A percentile compares a stretch with the other conserved stretches of the same genome.
These are phyloP conservation scores for Pythium monospermum DNA, from an alignment of 352 stramenopile species.

Conservation along the genomic window DNA sequence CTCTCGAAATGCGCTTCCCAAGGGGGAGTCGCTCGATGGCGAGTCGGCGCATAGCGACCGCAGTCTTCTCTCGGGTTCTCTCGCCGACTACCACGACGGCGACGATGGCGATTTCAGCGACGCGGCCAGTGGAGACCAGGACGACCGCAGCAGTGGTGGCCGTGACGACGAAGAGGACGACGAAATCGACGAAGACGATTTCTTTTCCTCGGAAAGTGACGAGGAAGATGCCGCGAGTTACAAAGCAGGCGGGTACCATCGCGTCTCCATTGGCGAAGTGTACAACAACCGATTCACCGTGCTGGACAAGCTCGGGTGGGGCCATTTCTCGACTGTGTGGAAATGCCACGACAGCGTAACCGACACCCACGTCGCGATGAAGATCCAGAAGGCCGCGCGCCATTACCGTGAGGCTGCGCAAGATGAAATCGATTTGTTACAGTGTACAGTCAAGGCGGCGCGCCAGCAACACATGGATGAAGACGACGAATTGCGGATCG, in stretches of 20 bases:
- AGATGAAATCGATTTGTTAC: conserved; percentile 97
- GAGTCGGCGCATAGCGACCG: conserved; percentile 23
- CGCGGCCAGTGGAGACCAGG: conserved; percentile 8
- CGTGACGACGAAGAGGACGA: conserved; percentile 21
- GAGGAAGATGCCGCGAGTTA: conserved; percentile 95
- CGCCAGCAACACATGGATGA: conserved; percentile 22
- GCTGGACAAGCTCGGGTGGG: conserved; percentile 99
- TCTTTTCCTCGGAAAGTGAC: conserved; percentile 78
- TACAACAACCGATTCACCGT: conserved; percentile 95
- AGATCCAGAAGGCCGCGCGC: conserved; percentile 97
- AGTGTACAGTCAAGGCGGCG: conserved; percentile 81
- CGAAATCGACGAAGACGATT: conserved; percentile 76
- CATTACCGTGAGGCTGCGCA: conserved; percentile 98
- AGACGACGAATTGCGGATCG: conserved; percentile 46
- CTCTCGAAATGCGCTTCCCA: conserved; percentile 14
- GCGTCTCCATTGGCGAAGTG: conserved; percentile 90
- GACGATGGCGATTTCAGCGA: conserved; percentile 10
- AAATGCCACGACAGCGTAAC: conserved; percentile 90
- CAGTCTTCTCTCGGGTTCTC: conserved; percentile 23
- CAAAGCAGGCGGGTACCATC: conserved; percentile 97
- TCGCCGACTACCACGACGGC: conserved; percentile 15
- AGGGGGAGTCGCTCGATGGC: conserved; percentile 26
- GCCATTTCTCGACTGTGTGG: conserved; percentile 99
- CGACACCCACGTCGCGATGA: conserved; percentile 91
- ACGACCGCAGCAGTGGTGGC: conserved; percentile 31